Evolutionary conservation across 352 stramenopile species (phyloP), one percentile per base, ranked within the genome.

Genomic region (Globisporangium irregulare): DNA sequence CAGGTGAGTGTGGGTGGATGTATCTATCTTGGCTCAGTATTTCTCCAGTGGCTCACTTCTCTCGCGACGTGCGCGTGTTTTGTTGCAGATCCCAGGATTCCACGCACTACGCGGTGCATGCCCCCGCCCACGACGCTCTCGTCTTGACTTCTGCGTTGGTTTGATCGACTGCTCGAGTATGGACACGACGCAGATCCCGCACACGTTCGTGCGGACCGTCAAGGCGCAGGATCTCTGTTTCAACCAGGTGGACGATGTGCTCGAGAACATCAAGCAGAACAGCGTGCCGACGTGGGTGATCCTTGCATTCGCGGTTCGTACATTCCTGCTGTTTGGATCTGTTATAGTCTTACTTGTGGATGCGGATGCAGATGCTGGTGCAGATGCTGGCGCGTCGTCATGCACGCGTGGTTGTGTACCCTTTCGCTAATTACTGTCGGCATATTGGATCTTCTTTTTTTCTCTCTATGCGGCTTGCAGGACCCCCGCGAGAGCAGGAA

Each of bases 181-280:
- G 75, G 75, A 80, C 70, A 56, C 48, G 25, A 87, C 79, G 73
- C 72, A 88, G 60, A 73, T 91, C 69, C 82, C 83, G 64, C 83
- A 90, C 74, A 94, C 87, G 62, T 94, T 92, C 65, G 87, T 94
- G 72, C 81, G 85, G 63, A 92, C 82, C 15, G 87, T 94, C 58
- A 93, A 93, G 69, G 83, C 87, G 53, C 79, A 91, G 65, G 87
- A 91, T 67, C 70, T 94, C 58, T 86, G 76, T 67, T 92, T 92
- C 65, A 84, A 84, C 67, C 83, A 89, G 55, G 86, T 94, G 48
- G 87, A 94, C 66, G 74, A 78, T 48, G 76, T 92, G 63, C 67
- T 94, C 70, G 76, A 86, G 41, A 74, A 81, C 24, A 89, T 94
- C 46, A 87, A 86, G 69, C 79, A 75, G 59, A 80, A 86, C 66